These are phyloP conservation scores for Phragmites australis DNA, from an alignment of 176 grass and related monocot species.

Conservation along the genomic window DNA sequence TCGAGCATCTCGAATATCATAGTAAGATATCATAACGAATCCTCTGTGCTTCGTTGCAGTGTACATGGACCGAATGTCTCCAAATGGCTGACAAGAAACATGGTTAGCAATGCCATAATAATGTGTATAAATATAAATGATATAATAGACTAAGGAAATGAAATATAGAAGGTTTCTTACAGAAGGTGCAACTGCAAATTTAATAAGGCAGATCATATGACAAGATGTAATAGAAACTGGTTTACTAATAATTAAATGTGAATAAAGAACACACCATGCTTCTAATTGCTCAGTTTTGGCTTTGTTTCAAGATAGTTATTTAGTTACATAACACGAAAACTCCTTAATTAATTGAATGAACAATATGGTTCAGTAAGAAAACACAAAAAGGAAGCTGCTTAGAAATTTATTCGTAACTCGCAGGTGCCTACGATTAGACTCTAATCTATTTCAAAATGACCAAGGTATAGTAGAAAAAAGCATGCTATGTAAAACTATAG, in stretches of 20 bases:
- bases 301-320: not conserved
- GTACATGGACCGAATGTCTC: slow-evolving; percentile 62
- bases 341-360: not conserved
- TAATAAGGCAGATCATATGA: not conserved
- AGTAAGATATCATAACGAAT: slow-evolving; percentile 67
- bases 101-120: not conserved
- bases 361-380: not conserved
- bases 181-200: not conserved
- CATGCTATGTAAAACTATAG: not conserved
- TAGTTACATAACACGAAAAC: not conserved
- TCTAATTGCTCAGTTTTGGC: not conserved
- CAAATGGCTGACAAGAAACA: slow-evolving; percentile 39
- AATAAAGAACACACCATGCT: not conserved
- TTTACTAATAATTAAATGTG: not conserved
- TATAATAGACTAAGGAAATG: slow-evolving; percentile 1
- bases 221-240: not conserved
- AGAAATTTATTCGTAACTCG: not conserved
- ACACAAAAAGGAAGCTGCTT: not conserved
- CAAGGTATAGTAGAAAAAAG: not conserved
- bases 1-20: slow-evolving; percentile 61
- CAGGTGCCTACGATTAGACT: not conserved
- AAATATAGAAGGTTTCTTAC: not conserved
- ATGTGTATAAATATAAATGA: not conserved
- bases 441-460: not conserved
- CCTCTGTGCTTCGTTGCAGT: slow-evolving; percentile 57